A percentile compares a stretch with the other conserved stretches of the same genome.
These are phyloP conservation scores for Hordeum marinum DNA, from an alignment of 176 grass and related monocot genomes.

Conservation along the genomic window DNA sequence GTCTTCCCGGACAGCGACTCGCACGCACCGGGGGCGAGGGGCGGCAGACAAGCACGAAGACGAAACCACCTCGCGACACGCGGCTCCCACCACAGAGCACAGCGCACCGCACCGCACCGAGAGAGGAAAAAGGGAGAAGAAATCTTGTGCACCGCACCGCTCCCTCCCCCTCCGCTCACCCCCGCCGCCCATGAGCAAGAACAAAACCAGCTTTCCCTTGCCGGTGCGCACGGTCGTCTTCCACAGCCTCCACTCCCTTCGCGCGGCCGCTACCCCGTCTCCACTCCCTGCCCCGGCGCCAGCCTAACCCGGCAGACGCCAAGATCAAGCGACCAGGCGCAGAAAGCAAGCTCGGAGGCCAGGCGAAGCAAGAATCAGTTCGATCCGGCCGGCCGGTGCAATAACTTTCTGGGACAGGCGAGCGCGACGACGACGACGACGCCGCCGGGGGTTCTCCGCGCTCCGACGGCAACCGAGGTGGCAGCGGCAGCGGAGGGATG, in stretches of 20 bases:
- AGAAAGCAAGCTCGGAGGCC: not conserved
- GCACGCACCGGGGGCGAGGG: not conserved
- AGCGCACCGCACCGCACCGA: not conserved
- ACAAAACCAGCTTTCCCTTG: not conserved
- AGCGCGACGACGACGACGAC: not conserved
- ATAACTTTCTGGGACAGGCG: not conserved
- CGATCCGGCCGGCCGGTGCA: not conserved
- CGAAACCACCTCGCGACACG: conserved; percentile 1
- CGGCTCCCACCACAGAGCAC: not conserved
- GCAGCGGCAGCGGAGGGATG: conserved; percentile 31
- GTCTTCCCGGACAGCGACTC: not conserved
- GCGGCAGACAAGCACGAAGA: not conserved
- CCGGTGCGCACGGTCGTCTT: not conserved
- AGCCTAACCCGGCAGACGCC: conserved; percentile 23
- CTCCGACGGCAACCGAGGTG: conserved; percentile 24
- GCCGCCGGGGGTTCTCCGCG: not conserved
- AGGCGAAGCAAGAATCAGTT: not conserved
- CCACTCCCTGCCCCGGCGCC: not conserved
- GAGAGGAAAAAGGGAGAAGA: not conserved
- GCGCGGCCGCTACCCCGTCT: not conserved
- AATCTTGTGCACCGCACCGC: not conserved
- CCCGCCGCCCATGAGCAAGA: not conserved
- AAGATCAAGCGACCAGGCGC: not conserved
- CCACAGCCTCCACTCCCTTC: not conserved
- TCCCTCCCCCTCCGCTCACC: not conserved